Percentiles rank a stretch among this genome's conserved stretches.
Evolutionary conservation across 176 grass and related monocot genomes (phyloP).

Genomic region (Zoysia pacifica): DNA sequence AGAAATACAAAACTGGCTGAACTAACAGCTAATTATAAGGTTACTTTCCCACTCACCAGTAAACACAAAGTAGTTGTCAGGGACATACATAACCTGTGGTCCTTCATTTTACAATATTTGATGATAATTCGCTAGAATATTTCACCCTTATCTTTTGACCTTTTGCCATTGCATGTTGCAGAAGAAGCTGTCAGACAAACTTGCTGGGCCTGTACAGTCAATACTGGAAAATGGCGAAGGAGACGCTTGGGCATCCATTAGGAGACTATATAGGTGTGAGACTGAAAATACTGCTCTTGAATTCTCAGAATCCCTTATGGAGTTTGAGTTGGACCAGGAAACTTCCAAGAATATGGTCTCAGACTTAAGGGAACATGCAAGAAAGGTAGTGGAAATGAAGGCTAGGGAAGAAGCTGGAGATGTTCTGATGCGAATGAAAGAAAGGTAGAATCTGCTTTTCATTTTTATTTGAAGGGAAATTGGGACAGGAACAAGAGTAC

Average conservation of each 20-base stretch:
- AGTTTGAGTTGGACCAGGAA: constrained; percentile 71
- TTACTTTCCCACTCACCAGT: constrained; percentile 25
- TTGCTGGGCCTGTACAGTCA: constrained; percentile 71
- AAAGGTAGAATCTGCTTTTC: constrained; percentile 61
- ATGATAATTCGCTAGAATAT: not conserved
- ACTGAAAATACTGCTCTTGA: constrained; percentile 51
- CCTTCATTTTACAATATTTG: constrained; percentile 1
- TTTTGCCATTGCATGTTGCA: constrained; percentile 43
- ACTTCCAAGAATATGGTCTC: constrained; percentile 49
- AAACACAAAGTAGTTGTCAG: not conserved
- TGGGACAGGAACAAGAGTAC: too few relatives aligned
- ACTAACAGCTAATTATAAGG: constrained; percentile 71
- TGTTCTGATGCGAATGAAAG: constrained; percentile 84
- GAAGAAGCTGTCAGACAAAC: constrained; percentile 58
- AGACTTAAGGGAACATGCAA: constrained; percentile 65
- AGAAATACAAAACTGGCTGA: constrained; percentile 57
- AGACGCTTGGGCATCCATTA: constrained; percentile 70
- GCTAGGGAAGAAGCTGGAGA: constrained; percentile 81
- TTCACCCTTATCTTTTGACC: constrained; percentile 11
- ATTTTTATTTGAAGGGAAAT: not conserved
- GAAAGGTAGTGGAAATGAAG: constrained; percentile 68
- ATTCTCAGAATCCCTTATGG: constrained; percentile 60
- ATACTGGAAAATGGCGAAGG: constrained; percentile 60
- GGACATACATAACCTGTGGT: not conserved
- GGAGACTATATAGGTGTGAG: constrained; percentile 62